phyloP scores from a whole-genome alignment of 1,284 basidiomycete species.

The Fomitopsis pinicola region DNA sequence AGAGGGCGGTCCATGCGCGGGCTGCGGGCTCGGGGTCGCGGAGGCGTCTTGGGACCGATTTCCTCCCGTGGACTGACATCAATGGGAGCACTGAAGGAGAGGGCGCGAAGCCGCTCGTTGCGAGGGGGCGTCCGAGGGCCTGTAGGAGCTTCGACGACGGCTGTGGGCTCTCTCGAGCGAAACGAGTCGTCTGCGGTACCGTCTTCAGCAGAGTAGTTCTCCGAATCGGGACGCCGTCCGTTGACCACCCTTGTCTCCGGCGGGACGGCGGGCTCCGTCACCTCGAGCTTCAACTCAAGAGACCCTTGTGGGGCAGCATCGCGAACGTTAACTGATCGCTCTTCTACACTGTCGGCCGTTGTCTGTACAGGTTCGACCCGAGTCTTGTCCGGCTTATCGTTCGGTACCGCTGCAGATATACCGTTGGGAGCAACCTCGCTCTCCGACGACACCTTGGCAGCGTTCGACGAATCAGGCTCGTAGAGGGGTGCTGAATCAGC shows the following conservation, averaged over 20 bases:
- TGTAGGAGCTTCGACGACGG: not conserved
- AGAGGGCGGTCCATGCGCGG: not conserved
- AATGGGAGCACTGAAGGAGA: conserved; percentile 13
- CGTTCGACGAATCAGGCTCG: not conserved
- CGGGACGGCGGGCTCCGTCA: not conserved
- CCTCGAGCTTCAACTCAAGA: not conserved
- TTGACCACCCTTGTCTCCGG: not conserved
- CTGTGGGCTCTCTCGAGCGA: not conserved
- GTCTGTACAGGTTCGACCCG: not conserved
- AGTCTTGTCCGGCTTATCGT: not conserved
- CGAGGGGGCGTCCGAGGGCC: not conserved
- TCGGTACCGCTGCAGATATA: not conserved
- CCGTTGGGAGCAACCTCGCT: not conserved
- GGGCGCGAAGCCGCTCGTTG: conserved; percentile 19
- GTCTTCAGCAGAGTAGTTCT: not conserved
- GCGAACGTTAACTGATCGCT: not conserved
- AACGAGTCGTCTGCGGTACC: not conserved
- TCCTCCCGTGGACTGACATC: not conserved
- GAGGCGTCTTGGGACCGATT: not conserved
- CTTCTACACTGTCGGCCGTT: not conserved
- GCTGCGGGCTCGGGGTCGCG: not conserved
- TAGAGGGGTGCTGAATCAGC: too few species aligned
- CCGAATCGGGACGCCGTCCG: not conserved
- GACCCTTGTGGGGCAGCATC: not conserved
- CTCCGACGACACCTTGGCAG: not conserved